Conservation (phyloP, 176 grass and related monocot genomes). For the Coix lacrymajobi region DNA sequence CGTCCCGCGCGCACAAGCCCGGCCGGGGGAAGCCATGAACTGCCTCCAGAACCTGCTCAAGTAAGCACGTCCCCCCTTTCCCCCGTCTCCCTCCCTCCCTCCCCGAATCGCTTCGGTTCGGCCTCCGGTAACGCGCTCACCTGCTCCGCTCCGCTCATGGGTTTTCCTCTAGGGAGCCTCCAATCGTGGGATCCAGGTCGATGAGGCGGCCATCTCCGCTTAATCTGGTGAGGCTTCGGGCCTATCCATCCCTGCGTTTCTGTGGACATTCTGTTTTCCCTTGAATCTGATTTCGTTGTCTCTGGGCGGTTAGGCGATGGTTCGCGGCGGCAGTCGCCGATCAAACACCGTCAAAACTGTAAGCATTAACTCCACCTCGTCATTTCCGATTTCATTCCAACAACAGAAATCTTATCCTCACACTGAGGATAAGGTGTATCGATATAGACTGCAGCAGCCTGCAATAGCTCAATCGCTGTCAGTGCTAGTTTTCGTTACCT, state of each 20-base stretch:
- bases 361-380: not conserved
- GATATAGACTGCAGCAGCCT: not conserved
- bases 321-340: constrained; percentile 50
- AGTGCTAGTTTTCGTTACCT: not conserved
- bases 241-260: not conserved
- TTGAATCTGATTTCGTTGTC: not conserved
- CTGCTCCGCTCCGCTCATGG: not conserved
- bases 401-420: not conserved
- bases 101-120: not conserved
- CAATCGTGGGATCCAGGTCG: constrained; percentile 43
- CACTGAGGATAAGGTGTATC: not conserved
- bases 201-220: constrained; percentile 58
- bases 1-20: not conserved
- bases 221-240: constrained; percentile 28
- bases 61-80: constrained; percentile 12
- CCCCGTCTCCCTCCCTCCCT: not conserved
- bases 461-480: not conserved
- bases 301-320: constrained; percentile 27
- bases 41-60: constrained; percentile 61
- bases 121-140: not conserved
- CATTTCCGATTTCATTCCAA: not conserved
- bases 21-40: constrained; percentile 39
- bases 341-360: constrained; percentile 55
- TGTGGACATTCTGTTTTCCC: not conserved
- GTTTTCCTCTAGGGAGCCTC: constrained; percentile 39